Evolutionary conservation across 192 early-diverging fungal species (phyloP), one percentile per base, ranked within the genome.

Genomic region (Entomortierella chlamydospora): DNA sequence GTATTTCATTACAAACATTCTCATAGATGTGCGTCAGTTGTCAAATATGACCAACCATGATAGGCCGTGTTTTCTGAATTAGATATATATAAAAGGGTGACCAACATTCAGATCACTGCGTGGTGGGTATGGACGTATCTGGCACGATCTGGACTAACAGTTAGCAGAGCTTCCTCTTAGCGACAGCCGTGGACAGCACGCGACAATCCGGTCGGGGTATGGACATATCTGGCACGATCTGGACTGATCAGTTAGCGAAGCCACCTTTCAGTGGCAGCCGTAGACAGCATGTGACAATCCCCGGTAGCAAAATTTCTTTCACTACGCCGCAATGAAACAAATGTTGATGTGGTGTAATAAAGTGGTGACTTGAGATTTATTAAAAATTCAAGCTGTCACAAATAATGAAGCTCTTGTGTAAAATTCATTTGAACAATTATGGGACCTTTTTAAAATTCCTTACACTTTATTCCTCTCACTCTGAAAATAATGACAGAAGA

Each of bases 141-240:
- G 50, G 50, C 50, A 51, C 50, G 50, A 51, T 51, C 50, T 51
- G 50, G 50, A 51, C 50, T 51, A 51, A n/a, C n/a, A n/a, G n/a
- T n/a, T n/a, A n/a, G n/a, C n/a, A 51, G 17, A 51, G 18, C 18
- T 51, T 4, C 50, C 18, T 51, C n/a, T 51, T 51, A 51, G 50
- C 50, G 50, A 51, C 50, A 51, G 50, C 50, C 50, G 50, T 51
- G 50, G 50, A 51, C 50, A 51, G 50, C 50, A 51, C 50, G n/a
- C 23, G 50, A n/a, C 50, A 51, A 51, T 51, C 50, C 50, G 17
- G n/a, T 51, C n/a, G n/a, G n/a, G n/a, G 50, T 22, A 22, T 51
- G 50, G 50, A n/a, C 50, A 17, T 51, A 51, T 51, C 50, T 51
- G 50, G 50, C 50, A 51, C 50, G 50, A 51, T 51, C 50, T 51